Evolutionary conservation across 108 stramenopile genomes (phyloP).

Genomic region (Skeletonema costatum): DNA sequence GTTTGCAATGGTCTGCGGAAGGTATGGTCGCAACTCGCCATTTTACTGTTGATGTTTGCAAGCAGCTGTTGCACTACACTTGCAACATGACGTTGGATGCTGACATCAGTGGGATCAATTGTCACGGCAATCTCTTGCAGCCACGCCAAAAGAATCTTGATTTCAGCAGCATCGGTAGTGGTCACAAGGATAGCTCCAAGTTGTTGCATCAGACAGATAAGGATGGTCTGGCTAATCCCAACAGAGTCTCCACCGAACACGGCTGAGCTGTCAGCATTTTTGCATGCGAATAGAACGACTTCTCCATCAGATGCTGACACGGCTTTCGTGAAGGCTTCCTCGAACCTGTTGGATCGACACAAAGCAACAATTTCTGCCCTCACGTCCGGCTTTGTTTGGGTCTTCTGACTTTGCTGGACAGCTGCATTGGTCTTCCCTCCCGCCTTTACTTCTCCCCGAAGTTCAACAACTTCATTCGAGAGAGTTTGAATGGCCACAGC

Average conservation of each 20-base stretch:
- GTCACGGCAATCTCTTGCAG: constrained; percentile 86
- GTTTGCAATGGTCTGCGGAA: constrained; percentile 76
- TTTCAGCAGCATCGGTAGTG: constrained; percentile 40
- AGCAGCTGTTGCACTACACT: constrained; percentile 68
- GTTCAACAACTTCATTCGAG: constrained; percentile 56
- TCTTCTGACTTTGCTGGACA: neutral
- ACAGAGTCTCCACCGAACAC: constrained; percentile 58
- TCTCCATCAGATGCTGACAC: constrained; percentile 68
- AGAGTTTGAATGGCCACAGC: constrained; percentile 59
- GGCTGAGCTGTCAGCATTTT: constrained; percentile 48
- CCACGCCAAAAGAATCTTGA: constrained; percentile 77
- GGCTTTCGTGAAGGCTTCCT: constrained; percentile 84
- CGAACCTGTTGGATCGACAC: constrained; percentile 54
- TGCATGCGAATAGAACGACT: constrained; percentile 73
- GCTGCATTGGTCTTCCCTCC: neutral
- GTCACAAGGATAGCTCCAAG: constrained; percentile 67
- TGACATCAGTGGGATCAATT: constrained; percentile 74
- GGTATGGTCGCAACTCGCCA: constrained; percentile 60
- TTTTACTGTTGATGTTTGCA: constrained; percentile 62
- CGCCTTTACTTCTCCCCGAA: constrained; percentile 29
- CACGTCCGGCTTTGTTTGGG: constrained; percentile 15
- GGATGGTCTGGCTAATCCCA: constrained; percentile 73
- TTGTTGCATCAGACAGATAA: constrained; percentile 91
- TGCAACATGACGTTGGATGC: constrained; percentile 69
- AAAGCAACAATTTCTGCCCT: constrained; percentile 63